Percentiles rank a stretch among this genome's conserved stretches.
Conservation (phyloP, 768 basidiomycete genomes). For the Clathrus columnatus region DNA sequence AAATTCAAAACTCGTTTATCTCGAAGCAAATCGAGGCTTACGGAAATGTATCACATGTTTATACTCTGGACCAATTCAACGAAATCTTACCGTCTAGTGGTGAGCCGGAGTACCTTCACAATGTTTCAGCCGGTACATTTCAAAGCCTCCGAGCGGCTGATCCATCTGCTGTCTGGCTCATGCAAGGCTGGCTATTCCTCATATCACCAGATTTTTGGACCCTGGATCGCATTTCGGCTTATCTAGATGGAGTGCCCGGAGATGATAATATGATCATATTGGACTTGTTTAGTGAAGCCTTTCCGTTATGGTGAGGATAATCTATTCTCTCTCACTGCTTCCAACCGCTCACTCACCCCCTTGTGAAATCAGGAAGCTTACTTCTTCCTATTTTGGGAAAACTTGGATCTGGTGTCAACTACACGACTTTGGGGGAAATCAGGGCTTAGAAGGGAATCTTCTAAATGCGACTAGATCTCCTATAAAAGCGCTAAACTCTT, state of each 20-base stretch:
- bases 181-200: slow-evolving; percentile 39
- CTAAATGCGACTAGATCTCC: slow-evolving; percentile 25
- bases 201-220: slow-evolving; percentile 30
- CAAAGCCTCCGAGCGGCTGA: slow-evolving; percentile 30
- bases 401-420: slow-evolving; percentile 35
- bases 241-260: slow-evolving; percentile 29
- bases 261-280: slow-evolving; percentile 33
- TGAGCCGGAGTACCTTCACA: slow-evolving; percentile 25
- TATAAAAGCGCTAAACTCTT: slow-evolving; percentile 22
- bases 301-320: slow-evolving; percentile 30
- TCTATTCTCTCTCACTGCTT: not conserved
- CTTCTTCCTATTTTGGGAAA: slow-evolving; percentile 31
- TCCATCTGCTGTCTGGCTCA: slow-evolving; percentile 32
- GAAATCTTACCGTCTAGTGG: slow-evolving; percentile 31
- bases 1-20: slow-evolving; percentile 31
- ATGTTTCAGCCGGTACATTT: slow-evolving; percentile 26
- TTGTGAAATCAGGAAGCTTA: slow-evolving; percentile 19
- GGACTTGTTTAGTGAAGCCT: slow-evolving; percentile 31
- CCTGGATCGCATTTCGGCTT: slow-evolving; percentile 29
- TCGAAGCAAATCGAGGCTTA: slow-evolving; percentile 29
- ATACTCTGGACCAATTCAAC: slow-evolving; percentile 37
- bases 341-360: not conserved
- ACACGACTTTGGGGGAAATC: slow-evolving; percentile 31
- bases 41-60: slow-evolving; percentile 31
- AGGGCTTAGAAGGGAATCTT: slow-evolving; percentile 32